Evolutionary conservation across 257 asterid genomes (phyloP), one percentile per base, ranked within the genome.

Genomic region (Gardenia jasminoides): DNA sequence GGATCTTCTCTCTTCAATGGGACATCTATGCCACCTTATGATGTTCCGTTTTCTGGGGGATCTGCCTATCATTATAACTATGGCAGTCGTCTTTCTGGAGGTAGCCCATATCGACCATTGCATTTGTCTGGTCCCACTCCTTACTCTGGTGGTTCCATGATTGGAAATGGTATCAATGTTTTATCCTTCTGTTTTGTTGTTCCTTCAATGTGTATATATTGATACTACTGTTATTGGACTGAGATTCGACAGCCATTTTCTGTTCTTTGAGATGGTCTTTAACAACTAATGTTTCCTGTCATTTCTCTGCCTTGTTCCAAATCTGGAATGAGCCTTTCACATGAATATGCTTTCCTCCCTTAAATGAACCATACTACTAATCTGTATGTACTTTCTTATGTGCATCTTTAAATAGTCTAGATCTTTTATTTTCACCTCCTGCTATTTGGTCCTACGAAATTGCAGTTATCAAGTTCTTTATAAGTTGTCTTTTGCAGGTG

Each of bases 1-100:
- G 95, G 97, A 61, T 88, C 96, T 76, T 87, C 98, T 58, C 74
- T 92, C 79, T 91, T 89, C 84, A 89, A 84, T 78, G 92, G 96
- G 65, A 6, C 96, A 80, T 88, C 98, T 72, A 72, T 91, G 77
- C 96, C 92, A 36, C 93, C 95, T 47, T 94, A 92, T 82, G 98
- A 93, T 66, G 88, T 88, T 85, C 96, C 97, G 28, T 93, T 83
- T 87, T 83, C 96, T 81, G 97, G 97, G 74, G 92, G 93, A 80
- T 90, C 97, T 4, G 89, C 92, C 46, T 93, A 92, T 87, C 97
- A 88, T 80, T 91, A 88, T 82, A 94, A 88, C 85, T 90, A 88
- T 82, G 97, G 97, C 58, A 87, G 87, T 78, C 97, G 96, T 24
- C 82, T 90, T 76, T 84, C 96, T 79, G 97, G 96, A 47, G 93